These are phyloP conservation scores for Lasiosphaeria hispida DNA, from an alignment of 495 filamentous ascomycete genomes.

Conservation along the genomic window DNA sequence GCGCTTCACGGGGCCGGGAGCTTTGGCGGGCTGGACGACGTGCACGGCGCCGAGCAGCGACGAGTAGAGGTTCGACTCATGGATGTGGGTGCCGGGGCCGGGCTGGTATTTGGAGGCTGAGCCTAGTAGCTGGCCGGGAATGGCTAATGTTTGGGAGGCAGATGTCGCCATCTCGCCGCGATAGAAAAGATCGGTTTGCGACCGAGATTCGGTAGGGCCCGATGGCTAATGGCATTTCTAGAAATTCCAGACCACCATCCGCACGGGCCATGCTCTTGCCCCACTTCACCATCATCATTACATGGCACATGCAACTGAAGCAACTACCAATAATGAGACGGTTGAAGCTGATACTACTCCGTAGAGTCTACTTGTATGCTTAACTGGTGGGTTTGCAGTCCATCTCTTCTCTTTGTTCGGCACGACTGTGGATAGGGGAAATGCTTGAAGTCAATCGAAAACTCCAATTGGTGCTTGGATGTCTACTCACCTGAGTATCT, in stretches of 20 bases:
- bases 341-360: too few species aligned
- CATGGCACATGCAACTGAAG: too few species aligned
- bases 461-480: too few species aligned
- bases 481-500: too few species aligned
- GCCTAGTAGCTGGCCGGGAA: slow-evolving; percentile 79
- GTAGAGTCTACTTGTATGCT: too few species aligned
- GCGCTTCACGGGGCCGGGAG: slow-evolving; percentile 55
- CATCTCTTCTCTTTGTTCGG: too few species aligned
- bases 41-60: slow-evolving; percentile 64
- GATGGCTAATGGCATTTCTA: not conserved
- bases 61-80: slow-evolving; percentile 67
- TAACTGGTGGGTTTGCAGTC: too few species aligned
- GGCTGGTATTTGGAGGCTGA: slow-evolving; percentile 59
- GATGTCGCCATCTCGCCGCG: slow-evolving; percentile 20
- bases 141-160: slow-evolving; percentile 33
- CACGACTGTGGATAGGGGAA: too few species aligned
- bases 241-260: not conserved
- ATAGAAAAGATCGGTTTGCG: not conserved
- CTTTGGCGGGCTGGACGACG: slow-evolving; percentile 47
- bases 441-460: too few species aligned
- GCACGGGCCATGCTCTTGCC: not conserved
- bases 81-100: slow-evolving; percentile 80
- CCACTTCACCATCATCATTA: not conserved
- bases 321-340: too few species aligned
- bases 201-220: not conserved